These are phyloP conservation scores for Saccharomyces hybrid DNA, from an alignment of 1,139 yeast genomes.

Conservation along the genomic window DNA sequence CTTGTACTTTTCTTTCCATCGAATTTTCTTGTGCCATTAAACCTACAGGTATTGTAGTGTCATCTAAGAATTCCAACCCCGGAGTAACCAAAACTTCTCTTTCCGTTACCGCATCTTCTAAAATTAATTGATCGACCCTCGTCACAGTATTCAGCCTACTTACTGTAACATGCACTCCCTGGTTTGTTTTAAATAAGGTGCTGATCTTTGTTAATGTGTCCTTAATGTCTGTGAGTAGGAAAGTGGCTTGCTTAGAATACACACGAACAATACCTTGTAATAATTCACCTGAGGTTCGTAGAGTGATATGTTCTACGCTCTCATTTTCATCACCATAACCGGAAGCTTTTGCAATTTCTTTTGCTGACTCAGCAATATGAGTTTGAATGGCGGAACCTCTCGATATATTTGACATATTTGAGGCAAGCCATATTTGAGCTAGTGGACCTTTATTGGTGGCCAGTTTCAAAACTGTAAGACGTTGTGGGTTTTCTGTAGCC, in stretches of 20 bases:
- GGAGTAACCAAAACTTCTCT: constrained; percentile 64
- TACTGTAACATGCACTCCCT: constrained; percentile 31
- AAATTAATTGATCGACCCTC: constrained; percentile 48
- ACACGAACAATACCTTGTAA: constrained; percentile 83
- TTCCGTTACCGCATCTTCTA: constrained; percentile 74
- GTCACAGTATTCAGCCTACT: constrained; percentile 46
- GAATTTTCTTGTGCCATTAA: constrained; percentile 18
- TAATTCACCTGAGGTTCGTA: constrained; percentile 81
- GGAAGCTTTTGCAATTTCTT: constrained; percentile 40
- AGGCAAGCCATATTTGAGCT: constrained; percentile 91
- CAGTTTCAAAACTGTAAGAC: constrained; percentile 15
- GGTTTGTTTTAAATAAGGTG: constrained; percentile 54
- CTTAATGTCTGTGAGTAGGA: constrained; percentile 74
- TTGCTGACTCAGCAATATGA: constrained; percentile 60
- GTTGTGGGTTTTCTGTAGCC: background rate
- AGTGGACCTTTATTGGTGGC: constrained; percentile 65
- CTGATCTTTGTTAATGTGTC: constrained; percentile 70
- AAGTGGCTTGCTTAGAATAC: constrained; percentile 78
- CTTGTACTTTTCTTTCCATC: constrained; percentile 27
- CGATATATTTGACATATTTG: constrained; percentile 72
- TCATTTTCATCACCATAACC: constrained; percentile 19
- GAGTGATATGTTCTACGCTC: constrained; percentile 49
- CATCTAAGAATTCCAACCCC: constrained; percentile 43
- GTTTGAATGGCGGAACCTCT: constrained; percentile 70
- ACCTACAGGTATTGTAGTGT: constrained; percentile 13